Base-by-base conservation (phyloP, 2,329 filamentous ascomycete genomes). In the Elsinoe perseae region DNA sequence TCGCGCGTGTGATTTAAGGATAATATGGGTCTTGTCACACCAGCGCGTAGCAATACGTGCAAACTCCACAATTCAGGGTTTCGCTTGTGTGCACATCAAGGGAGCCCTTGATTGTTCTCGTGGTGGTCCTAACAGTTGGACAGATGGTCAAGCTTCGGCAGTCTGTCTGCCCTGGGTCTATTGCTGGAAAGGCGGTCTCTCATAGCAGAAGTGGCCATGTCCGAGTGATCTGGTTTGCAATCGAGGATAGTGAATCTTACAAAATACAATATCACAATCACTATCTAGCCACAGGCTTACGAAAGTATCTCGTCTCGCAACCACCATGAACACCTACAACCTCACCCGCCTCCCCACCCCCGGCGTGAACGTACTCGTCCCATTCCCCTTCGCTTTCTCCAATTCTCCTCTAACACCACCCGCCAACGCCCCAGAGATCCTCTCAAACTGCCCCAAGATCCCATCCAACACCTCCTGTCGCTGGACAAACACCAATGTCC, bases 1-100 rank as follows among this genome's bases (percentile, higher is more conserved):
- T 32, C 28, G 25, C 28, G 44, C 25, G 44, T 50, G 44, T 50
- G 25, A 50, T 50, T 50, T 50, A 50, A 50, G 44, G 44, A 50
- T 30, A 25, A 16, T 12, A 50, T 50, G n/a, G 44, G 25, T 21
- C 21, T 27, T 16, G 44, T 50, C 44, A 50, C 44, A 50, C 44
- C 44, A 50, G 25, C 25, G 44, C 25, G 44, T 50, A 32, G 25
- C 25, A 32, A 30, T 12, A 23, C 8, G 25, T 7, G 4, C 10
- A 20, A 27, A 8, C 23, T 32, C 44, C 44, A 50, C 25, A 30
- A 20, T 12, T 50, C 14, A 32, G 25, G 21, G 12, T 50, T 50
- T 30, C 20, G 40, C 20, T n/a, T 25, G 20, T 12, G 12, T 27
- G 40, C 10, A 44, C 40, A 12, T 44, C 40, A 44, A 12, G 32